Evolutionary conservation across 2,329 filamentous ascomycete genomes (phyloP), one percentile per base, ranked within the genome.

Genomic region (Periconia macrospinosa): DNA sequence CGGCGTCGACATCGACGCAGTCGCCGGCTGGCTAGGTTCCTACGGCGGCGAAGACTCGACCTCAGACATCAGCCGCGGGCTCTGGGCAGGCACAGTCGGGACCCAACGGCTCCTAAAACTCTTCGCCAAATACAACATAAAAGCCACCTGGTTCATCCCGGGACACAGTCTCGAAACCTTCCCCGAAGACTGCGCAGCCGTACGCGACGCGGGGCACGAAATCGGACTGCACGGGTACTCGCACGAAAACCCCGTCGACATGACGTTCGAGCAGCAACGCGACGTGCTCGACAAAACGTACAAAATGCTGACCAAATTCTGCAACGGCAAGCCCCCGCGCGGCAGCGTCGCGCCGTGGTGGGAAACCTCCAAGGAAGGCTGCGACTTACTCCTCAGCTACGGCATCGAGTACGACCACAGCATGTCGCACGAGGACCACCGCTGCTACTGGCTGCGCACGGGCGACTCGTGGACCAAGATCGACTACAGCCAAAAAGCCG

Each of bases 261-360:
- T 91, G 87, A 88, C 81, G 0, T 69, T 89, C 1, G 88, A 91
- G 66, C 89, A 92, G 73, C 89, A 92, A 70, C 82, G 81, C 14
- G 87, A 89, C 53, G 86, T 92, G 15, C 80, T 93, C 6, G 86
- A 89, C 63, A 90, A 90, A 72, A 90, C 87, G 17, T 90, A 86
- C 67, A 81, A 82, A 19, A 79, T 91, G 71, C 80, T 91, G 33
- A 90, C 85, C 0, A 84, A 87, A 0, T 88, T 92, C 63, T 83
- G 82, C 41, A 18, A 42, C 43, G 70, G 89, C 6, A 90, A 90
- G 72, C 86, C 86, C 0, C 89, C 89, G 0, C 78, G 87, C 0
- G 89, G 89, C 1, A 86, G 82, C 40, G 88, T 91, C 0, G 88
- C 88, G 0, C 89, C 89, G 0, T 92, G 84, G 81, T 92, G 88